phyloP scores from a whole-genome alignment of 2,329 filamentous ascomycete genomes.

The Sporothrix globosa region DNA sequence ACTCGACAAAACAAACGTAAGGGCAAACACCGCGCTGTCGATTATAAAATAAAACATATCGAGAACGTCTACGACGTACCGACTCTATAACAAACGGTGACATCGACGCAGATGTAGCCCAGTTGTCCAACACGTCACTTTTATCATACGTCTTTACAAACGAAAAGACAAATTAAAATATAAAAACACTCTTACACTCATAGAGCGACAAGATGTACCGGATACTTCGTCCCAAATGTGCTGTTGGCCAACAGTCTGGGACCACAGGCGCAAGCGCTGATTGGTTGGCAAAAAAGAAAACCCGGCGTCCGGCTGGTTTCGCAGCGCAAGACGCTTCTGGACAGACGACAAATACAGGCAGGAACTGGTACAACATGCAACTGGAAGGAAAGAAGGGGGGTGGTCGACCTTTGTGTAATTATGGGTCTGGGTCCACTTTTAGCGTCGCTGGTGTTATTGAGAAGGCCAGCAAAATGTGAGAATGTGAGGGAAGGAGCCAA shows the following conservation, averaged over 20 bases:
- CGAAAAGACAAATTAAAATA: not conserved
- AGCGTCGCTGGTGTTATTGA: slow-evolving; percentile 39
- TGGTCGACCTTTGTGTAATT: slow-evolving; percentile 11
- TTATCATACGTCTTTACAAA: not conserved
- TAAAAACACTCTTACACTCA: not conserved
- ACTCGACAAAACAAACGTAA: not conserved
- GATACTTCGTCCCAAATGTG: slow-evolving; percentile 25
- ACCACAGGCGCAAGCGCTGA: slow-evolving; percentile 19
- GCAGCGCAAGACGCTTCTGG: slow-evolving; percentile 5
- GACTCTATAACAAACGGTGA: not conserved
- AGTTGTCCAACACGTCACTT: not conserved
- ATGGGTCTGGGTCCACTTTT: slow-evolving; percentile 28
- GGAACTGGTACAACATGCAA: not conserved
- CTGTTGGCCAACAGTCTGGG: slow-evolving; percentile 29
- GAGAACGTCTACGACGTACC: not conserved
- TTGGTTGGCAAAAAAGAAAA: slow-evolving; percentile 37
- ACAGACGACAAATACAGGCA: slow-evolving; percentile 20
- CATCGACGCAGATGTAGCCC: not conserved
- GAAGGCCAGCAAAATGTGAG: slow-evolving; percentile 21
- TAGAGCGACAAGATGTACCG: slow-evolving; percentile 29
- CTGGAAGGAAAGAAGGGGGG: not conserved
- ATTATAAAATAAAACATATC: not conserved
- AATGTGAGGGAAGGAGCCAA: slow-evolving; percentile 18
- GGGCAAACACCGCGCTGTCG: not conserved
- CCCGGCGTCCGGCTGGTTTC: slow-evolving; percentile 31